Conservation (phyloP, 495 filamentous ascomycete genomes). For the Pyronema omphalodes region DNA sequence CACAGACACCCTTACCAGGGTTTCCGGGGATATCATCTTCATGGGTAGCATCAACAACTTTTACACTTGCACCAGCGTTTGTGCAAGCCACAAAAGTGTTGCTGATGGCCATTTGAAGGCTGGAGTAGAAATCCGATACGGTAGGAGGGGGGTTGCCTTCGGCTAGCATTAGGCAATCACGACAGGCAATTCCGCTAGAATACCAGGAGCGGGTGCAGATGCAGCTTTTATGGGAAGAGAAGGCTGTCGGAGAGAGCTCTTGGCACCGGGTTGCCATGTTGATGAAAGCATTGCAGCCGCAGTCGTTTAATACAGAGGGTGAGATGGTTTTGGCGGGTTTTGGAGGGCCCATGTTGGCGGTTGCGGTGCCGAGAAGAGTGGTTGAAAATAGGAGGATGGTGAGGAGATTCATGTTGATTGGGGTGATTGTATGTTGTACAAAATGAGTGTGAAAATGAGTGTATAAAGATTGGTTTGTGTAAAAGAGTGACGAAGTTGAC, state of each 20-base stretch:
- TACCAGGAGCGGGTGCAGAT: conserved; percentile 5
- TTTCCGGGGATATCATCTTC: background rate
- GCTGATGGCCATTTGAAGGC: background rate
- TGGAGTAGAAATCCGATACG: background rate
- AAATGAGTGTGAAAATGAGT: no score
- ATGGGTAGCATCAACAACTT: background rate
- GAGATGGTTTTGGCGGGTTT: conserved; percentile 1
- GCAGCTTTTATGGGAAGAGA: background rate
- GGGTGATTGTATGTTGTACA: no score
- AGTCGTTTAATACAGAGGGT: background rate
- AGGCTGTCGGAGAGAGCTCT: background rate
- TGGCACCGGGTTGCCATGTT: background rate
- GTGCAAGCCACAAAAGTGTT: conserved; percentile 3
- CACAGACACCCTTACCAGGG: background rate
- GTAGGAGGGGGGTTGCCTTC: background rate
- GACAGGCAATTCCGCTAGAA: background rate
- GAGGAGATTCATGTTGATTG: background rate
- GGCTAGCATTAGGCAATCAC: background rate
- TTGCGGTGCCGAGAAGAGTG: background rate
- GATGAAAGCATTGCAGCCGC: background rate
- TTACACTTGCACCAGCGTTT: background rate
- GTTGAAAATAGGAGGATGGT: background rate
- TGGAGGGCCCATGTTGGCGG: background rate
- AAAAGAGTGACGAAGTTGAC: no score
- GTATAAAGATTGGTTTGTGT: no score